Conservation (phyloP, 768 basidiomycete species). For the Amanita molliuscula region DNA sequence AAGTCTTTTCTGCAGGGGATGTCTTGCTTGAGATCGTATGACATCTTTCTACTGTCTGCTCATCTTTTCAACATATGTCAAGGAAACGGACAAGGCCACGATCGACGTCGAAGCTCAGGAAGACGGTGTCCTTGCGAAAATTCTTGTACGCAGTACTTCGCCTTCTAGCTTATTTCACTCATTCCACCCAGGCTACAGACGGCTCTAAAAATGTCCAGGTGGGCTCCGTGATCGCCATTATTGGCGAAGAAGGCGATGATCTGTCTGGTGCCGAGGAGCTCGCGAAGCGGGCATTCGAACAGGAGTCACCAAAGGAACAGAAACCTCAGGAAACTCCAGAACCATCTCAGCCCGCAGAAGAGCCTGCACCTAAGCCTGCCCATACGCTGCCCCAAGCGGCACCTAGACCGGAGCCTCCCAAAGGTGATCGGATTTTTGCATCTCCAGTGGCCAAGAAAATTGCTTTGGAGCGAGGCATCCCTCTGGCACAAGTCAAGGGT, state of each 20-base stretch:
- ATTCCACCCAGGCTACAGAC: slow-evolving; percentile 50
- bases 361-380: slow-evolving; percentile 16
- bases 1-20: slow-evolving; percentile 80
- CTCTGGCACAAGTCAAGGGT: slow-evolving; percentile 83
- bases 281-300: slow-evolving; percentile 49
- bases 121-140: slow-evolving; percentile 93
- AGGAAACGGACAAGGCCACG: slow-evolving; percentile 99
- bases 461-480: slow-evolving; percentile 88
- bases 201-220: slow-evolving; percentile 84
- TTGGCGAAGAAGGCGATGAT: slow-evolving; percentile 95
- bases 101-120: slow-evolving; percentile 99
- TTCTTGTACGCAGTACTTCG: slow-evolving; percentile 55
- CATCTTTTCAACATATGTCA: neutral
- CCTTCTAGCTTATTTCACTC: neutral
- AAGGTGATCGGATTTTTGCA: slow-evolving; percentile 84
- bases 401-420: slow-evolving; percentile 44
- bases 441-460: slow-evolving; percentile 96
- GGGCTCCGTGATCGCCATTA: slow-evolving; percentile 82
- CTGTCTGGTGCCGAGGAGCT: slow-evolving; percentile 71
- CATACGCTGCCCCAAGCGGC: slow-evolving; percentile 24
- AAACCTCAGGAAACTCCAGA: slow-evolving; percentile 24
- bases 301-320: slow-evolving; percentile 25
- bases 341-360: slow-evolving; percentile 25
- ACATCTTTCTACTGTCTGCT: neutral
- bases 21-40: slow-evolving; percentile 89